Evolutionary conservation across 768 basidiomycete genomes (phyloP).

Genomic region (Amylocystis lapponica): DNA sequence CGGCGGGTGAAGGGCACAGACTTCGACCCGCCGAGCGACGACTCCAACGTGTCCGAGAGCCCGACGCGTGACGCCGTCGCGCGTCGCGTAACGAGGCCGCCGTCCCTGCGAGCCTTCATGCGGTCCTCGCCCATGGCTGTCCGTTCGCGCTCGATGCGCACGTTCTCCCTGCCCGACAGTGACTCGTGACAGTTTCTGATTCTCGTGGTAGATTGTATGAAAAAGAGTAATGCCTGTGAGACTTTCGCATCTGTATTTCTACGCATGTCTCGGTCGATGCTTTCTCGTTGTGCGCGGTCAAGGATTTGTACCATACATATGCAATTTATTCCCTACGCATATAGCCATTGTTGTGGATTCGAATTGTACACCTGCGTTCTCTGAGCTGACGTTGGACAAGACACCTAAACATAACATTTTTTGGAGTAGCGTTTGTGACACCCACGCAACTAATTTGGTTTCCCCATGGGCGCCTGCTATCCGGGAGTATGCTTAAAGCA

Average conservation of each 20-base stretch:
- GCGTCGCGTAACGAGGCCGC: constrained; percentile 12
- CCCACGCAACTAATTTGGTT: no score
- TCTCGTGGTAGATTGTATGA: no score
- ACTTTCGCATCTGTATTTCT: neutral
- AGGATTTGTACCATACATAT: neutral
- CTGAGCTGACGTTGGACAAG: no score
- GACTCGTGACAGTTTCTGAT: neutral
- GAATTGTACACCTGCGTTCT: no score
- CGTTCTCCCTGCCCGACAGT: constrained; percentile 2
- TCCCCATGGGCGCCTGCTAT: no score
- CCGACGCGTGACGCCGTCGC: constrained; percentile 37
- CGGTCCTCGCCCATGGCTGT: constrained; percentile 5
- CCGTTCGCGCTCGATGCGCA: constrained; percentile 8
- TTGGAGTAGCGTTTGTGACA: no score
- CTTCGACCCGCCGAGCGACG: constrained; percentile 38
- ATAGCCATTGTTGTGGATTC: no score
- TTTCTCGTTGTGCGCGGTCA: neutral
- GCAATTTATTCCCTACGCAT: no score
- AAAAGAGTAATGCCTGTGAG: neutral
- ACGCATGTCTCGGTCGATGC: neutral
- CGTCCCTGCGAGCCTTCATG: neutral
- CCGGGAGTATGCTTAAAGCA: no score
- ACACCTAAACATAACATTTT: no score
- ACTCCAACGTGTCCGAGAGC: constrained; percentile 38
- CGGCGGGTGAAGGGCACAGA: constrained; percentile 29